Evolutionary conservation across 2,329 filamentous ascomycete species (phyloP), one percentile per base, ranked within the genome.

Genomic region (Alternaria ventricosa): DNA sequence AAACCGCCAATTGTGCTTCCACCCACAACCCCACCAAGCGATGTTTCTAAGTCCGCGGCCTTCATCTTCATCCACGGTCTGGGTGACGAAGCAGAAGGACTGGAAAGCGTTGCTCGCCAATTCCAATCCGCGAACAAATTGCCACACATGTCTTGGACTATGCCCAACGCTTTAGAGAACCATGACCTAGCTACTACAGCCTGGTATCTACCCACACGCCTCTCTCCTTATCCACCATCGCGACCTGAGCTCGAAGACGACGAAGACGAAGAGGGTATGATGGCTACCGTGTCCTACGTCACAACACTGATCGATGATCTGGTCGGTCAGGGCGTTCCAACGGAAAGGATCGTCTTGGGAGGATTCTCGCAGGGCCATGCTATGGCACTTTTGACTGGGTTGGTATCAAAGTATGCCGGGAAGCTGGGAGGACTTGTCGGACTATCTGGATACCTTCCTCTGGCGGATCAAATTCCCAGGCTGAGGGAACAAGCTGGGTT

Each of bases 331-430:
- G 83, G 83, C 8, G 75, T 83, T 5, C 80, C 81, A 1, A 71
- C 76, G 76, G 55, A 81, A 58, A 75, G 83, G 11, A 82, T 85
- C 30, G 75, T 85, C 3, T 71, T 85, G 1, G 84, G 82, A 5
- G 83, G 84, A 3, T 85, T 85, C 69, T 83, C 81, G 22, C 83
- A 85, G 65, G 84, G 84, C 18, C 81, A 82, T 70, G 83, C 82
- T 0, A 78, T 85, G 62, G 78, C 80, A 12, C 61, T 85, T 36
- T 75, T 84, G 7, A 81, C 79, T 6, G 82, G 82, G 13, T 65
- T 85, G 28, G 78, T 72, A 3, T 81, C 80, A 6, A 79, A 76
- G 51, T 82, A 82, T 57, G 71, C 78, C 7, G 82, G 82, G 1
- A 77, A 74, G 23, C 71, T 85, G 13, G 60, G 81, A 68, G 60